A percentile compares a stretch with the other conserved stretches of the same genome.
These are phyloP conservation scores for Sordariomycetes sp. DNA, from an alignment of 2,329 filamentous ascomycete species.

Conservation along the genomic window DNA sequence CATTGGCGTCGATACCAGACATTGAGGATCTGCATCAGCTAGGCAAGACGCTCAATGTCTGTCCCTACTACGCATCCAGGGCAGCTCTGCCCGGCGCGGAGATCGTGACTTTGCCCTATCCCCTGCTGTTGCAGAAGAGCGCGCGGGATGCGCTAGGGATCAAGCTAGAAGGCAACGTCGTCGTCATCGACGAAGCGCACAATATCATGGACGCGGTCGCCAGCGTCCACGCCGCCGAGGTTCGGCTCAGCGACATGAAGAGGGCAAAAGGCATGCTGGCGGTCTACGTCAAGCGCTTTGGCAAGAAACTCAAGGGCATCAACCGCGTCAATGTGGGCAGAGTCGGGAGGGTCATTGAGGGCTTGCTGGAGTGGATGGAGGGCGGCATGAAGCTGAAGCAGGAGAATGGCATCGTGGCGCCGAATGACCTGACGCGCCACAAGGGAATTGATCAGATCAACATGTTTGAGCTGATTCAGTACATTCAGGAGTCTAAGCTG, in stretches of 20 bases:
- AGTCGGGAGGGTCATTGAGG: conserved; percentile 73
- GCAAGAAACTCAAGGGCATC: conserved; percentile 78
- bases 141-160: conserved; percentile 83
- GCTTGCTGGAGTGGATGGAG: conserved; percentile 61
- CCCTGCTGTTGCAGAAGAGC: conserved; percentile 75
- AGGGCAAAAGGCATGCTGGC: conserved; percentile 67
- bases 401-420: conserved; percentile 58
- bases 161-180: conserved; percentile 75
- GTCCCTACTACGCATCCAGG: conserved; percentile 93
- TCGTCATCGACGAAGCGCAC: conserved; percentile 97
- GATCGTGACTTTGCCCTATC: conserved; percentile 89
- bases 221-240: conserved; percentile 72
- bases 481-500: conserved; percentile 85
- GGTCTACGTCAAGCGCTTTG: conserved; percentile 78
- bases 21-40: conserved; percentile 83
- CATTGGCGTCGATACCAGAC: conserved; percentile 76
- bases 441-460: conserved; percentile 96
- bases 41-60: conserved; percentile 71
- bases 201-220: conserved; percentile 95
- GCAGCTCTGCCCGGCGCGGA: conserved; percentile 75
- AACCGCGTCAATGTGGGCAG: conserved; percentile 90
- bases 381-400: conserved; percentile 34
- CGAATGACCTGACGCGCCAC: conserved; percentile 64
- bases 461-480: conserved; percentile 76
- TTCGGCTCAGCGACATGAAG: conserved; percentile 65